These are phyloP conservation scores for Ambrosia artemisiifolia DNA, from an alignment of 129 eudicot species.

Conservation along the genomic window DNA sequence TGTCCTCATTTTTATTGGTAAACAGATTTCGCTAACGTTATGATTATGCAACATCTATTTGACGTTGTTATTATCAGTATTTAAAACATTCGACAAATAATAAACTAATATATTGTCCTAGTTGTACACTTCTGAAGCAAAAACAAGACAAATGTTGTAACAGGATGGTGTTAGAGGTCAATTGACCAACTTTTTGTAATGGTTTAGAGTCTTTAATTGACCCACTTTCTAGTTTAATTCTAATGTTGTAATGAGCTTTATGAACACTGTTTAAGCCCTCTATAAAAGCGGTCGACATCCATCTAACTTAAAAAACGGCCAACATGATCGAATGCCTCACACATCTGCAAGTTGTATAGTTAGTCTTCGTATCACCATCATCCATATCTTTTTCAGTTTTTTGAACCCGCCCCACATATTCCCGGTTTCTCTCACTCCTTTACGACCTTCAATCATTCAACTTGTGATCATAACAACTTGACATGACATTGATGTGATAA, in stretches of 20 bases:
- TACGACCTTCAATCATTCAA: background rate
- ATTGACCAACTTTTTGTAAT: conserved; percentile 8
- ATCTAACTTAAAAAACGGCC: background rate
- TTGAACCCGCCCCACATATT: background rate
- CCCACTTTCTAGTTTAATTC: background rate
- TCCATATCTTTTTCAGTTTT: conserved; percentile 9
- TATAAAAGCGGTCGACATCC: conserved; percentile 5
- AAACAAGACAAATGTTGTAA: background rate
- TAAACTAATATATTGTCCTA: background rate
- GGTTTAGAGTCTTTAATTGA: background rate
- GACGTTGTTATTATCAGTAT: too few relatives aligned
- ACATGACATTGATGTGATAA: conserved; percentile 7
- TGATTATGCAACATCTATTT: too few relatives aligned
- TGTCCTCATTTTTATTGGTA: too few relatives aligned
- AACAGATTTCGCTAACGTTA: too few relatives aligned
- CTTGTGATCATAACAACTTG: conserved; percentile 12
- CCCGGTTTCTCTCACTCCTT: background rate
- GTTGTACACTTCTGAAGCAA: background rate
- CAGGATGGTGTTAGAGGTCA: background rate
- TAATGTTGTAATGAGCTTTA: background rate
- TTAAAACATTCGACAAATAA: too few relatives aligned
- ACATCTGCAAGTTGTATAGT: background rate
- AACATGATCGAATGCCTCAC: background rate
- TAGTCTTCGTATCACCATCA: background rate
- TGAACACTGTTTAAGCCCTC: background rate